These are phyloP conservation scores for Sporothrix mexicana DNA, from an alignment of 2,329 filamentous ascomycete species.

Conservation along the genomic window DNA sequence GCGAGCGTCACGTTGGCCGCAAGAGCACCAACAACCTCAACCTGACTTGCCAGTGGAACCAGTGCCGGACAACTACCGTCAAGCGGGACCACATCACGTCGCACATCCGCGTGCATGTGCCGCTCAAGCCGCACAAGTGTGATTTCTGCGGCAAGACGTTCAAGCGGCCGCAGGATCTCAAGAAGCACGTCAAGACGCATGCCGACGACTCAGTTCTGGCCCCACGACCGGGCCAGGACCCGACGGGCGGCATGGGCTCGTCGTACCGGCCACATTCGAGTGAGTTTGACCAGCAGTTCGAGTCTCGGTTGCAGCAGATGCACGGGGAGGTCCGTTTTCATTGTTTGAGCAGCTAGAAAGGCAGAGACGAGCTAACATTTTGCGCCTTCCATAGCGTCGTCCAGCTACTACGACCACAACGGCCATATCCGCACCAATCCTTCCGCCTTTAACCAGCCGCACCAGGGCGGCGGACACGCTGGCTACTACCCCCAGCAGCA, in stretches of 20 bases:
- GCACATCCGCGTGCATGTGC: slow-evolving; percentile 98
- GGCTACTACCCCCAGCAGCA: slow-evolving; percentile 66
- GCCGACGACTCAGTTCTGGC: slow-evolving; percentile 87
- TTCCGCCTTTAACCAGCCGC: slow-evolving; percentile 59
- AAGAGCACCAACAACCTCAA: slow-evolving; percentile 99
- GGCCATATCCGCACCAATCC: slow-evolving; percentile 65
- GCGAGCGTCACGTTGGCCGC: slow-evolving; percentile 95
- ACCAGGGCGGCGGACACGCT: slow-evolving; percentile 53
- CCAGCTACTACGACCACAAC: slow-evolving; percentile 69
- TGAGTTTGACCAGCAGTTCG: slow-evolving; percentile 50
- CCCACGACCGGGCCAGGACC: slow-evolving; percentile 56
- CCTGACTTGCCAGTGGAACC: slow-evolving; percentile 95
- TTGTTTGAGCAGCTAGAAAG: neutral
- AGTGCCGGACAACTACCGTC: slow-evolving; percentile 93
- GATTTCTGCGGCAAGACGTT: slow-evolving; percentile 99
- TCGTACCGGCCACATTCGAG: slow-evolving; percentile 59
- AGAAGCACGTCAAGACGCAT: slow-evolving; percentile 99
- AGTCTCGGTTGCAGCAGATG: too few species aligned
- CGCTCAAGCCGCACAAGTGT: slow-evolving; percentile 97
- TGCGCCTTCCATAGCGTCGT: slow-evolving; percentile 50
- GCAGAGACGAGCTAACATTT: slow-evolving; percentile 26
- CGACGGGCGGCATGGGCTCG: slow-evolving; percentile 54
- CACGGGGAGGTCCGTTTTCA: neutral
- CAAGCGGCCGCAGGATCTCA: slow-evolving; percentile 97
- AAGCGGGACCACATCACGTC: slow-evolving; percentile 99